Evolutionary conservation across 2,329 filamentous ascomycete species (phyloP), one percentile per base, ranked within the genome.

Genomic region (Penicillium sp.): DNA sequence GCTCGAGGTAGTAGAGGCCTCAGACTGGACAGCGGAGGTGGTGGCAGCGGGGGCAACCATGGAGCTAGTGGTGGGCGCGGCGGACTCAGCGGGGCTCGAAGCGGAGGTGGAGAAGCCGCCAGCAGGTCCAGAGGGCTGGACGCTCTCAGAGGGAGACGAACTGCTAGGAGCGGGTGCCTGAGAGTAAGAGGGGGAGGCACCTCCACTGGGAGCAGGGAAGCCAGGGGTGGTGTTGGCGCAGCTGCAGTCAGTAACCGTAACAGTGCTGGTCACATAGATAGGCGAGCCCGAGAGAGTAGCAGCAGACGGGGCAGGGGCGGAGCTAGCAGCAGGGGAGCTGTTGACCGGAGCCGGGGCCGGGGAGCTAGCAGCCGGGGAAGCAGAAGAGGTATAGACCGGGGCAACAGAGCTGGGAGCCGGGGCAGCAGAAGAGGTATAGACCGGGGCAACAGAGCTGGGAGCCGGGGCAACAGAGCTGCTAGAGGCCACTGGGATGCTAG

Each of bases 231-330:
- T 48, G 14, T 52, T 51, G 21, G 60, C 26, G 29, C 64, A 62
- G 43, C 54, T 55, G 53, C 65, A 67, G 46, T 59, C 60, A 22
- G 61, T 65, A 14, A 63, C 58, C 31, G 64, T 67, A 21, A 67
- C 48, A 19, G 64, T 68, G 21, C 56, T 64, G 9, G 63, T 43
- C 22, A 66, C 44, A 6, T 58, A 61, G 24, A 54, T 49, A 24
- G 57, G 55, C 22, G 55, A 54, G 13, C 50, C 54, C 3, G 46
- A 27, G 8, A 53, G 54, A 50, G 57, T 45, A 44, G 55, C 54
- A n/a, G 49, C 55, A 26, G 49, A 54, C 21, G 57, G 26, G 14
- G 13, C 51, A 44, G 45, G 24, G 11, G 48, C 33, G 26, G 48
- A 33, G 35, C 46, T 29, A 27, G 35, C 35, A 27, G 35, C n/a